A percentile compares a stretch with the other conserved stretches of the same genome.
Evolutionary conservation across 768 basidiomycete genomes (phyloP).

Genomic region (Hygrocybe coccinea): DNA sequence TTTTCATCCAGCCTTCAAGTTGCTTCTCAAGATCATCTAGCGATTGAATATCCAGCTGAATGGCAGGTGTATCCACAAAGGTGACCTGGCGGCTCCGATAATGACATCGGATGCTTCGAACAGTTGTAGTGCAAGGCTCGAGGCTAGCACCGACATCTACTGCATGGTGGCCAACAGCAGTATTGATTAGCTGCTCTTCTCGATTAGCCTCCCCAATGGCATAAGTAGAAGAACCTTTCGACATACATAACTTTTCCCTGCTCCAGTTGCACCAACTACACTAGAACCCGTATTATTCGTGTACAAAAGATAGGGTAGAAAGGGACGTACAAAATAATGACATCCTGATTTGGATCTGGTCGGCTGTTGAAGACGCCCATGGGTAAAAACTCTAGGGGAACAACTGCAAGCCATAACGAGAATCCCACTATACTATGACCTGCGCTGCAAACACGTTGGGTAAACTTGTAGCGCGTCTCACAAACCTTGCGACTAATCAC

Average conservation of each 20-base stretch:
- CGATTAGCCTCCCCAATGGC: background rate
- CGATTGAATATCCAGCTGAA: conserved; percentile 9
- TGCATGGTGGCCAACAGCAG: conserved; percentile 2
- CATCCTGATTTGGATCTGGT: too few species aligned
- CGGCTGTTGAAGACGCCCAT: too few species aligned
- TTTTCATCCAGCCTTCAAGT: conserved; percentile 10
- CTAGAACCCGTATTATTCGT: too few species aligned
- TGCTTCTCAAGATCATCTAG: conserved; percentile 7
- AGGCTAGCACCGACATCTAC: conserved; percentile 2
- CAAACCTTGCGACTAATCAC: too few species aligned
- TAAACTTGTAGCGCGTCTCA: too few species aligned
- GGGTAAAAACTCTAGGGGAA: too few species aligned
- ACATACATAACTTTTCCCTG: conserved; percentile 22
- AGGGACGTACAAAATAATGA: too few species aligned
- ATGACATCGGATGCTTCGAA: conserved; percentile 3
- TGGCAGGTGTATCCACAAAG: conserved; percentile 19
- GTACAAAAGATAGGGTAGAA: too few species aligned
- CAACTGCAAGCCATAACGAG: too few species aligned
- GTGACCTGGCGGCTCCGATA: conserved; percentile 4
- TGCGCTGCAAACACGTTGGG: too few species aligned
- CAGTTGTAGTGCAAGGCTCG: conserved; percentile 10
- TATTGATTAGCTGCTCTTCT: conserved; percentile 13
- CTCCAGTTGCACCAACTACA: conserved; percentile 22
- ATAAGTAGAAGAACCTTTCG: background rate
- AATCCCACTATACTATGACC: too few species aligned